Base-by-base conservation (phyloP, 2,329 filamentous ascomycete species). In the Pseudocercospora ulei region DNA sequence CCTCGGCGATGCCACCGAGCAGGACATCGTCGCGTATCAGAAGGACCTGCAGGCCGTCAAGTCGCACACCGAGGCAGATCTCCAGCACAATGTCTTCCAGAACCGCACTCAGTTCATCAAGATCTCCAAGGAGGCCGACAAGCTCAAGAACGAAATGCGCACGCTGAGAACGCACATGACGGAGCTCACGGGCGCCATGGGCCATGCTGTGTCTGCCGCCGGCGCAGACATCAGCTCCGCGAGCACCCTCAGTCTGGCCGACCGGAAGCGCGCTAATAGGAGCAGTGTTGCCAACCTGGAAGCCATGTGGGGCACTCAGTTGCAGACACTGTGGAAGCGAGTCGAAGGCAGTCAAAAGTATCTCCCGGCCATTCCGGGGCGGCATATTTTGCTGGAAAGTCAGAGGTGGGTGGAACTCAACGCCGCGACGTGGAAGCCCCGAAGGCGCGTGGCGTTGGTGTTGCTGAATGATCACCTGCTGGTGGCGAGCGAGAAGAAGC, bases 271-370 rank as follows among this genome's bases (percentile, higher is more conserved):
- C 44, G 81, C 88, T 49, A 94, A 92, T 63, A 76, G 90, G 55
- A 95, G 84, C 62, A 95, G 87, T 9, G 86, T 98, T 28, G 77
- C 77, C 23, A 80, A 80, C 51, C 63, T 81, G 7, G 77, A 80
- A 53, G 77, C 74, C 20, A 71, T 81, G 62, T 80, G 77, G 71
- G 78, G 70, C 47, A 70, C 72, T 2, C 77, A 81, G 50, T 60
- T 81, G 22, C 76, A 92, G 62, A 80, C 85, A 14, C 67, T 98
- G 29, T 98, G 90, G 76, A 96, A 95, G 65, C 83, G 82, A 27
- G 84, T 98, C n/a, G 90, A 96, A 61, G 88, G 88, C 1, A 94
- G 87, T 6, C 90, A 98, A 56, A 96, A 96, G 60, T 98, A 93
- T 56, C 68, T 98, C 7, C 90, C 90, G 8, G 90, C 87, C 38